Base-by-base conservation (phyloP, 176 grass and related monocot species). In the Paspalum vaginatum region DNA sequence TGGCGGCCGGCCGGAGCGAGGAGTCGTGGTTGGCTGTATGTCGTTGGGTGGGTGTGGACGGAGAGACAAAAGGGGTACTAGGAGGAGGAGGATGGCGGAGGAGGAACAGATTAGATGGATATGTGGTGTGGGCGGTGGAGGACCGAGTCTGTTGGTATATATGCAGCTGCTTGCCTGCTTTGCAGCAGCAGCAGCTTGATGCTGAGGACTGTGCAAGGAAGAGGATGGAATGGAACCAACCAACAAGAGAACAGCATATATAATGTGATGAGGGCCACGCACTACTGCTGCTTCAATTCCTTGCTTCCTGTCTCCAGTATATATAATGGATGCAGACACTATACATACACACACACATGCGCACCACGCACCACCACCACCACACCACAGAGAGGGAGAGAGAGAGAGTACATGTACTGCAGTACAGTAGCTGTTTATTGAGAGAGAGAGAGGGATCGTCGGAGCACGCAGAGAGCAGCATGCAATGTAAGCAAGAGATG, bases 31-130 rank as follows among this genome's bases (percentile, higher is more conserved):
- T 61, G 71, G n/a, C 18, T 15, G 40, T 20, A 50, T 50, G 48
- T 11, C 9, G 52, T 1, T 17, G 9, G 18, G 2, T 3, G 37
- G 62, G 8, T 1, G n/a, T 1, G n/a, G 3, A 26, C 1, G 2
- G 57, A 77, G 61, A 66, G 83, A 72, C 71, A 68, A 20, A 87
- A 80, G 13, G 77, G 61, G 57, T 86, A 74, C 62, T 79, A 70
- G 75, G 74, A 68, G 37, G 51, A 47, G 74, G 52, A 22, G 17
- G 32, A 32, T 32, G 32, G 32, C 2, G 72, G 82, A 43, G 57
- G 24, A n/a, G 44, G 18, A 8, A 5, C 15, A 17, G 76, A 65
- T 40, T n/a, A n/a, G 4, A 42, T 9, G 38, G 41, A 13, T 21
- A 32, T 32, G 3, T 32, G 32, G 32, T 32, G 3, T 32, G 32